phyloP scores from a whole-genome alignment of 306 rosid species.

The Alnus rubra region DNA sequence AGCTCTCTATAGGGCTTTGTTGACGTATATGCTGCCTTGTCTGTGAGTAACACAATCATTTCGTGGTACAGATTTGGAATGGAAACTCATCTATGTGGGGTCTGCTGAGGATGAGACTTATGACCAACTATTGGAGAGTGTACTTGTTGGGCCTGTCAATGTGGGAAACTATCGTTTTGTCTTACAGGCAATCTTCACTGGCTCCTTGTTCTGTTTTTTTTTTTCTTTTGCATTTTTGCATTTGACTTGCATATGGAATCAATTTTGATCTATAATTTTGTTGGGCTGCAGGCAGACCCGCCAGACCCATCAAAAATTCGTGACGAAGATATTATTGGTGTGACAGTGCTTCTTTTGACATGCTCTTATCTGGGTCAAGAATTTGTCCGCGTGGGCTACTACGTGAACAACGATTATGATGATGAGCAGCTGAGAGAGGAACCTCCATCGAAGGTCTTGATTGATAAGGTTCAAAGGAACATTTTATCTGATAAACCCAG shows the following conservation, averaged over 20 bases:
- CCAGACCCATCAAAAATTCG: slow-evolving; percentile 92
- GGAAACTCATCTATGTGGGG: slow-evolving; percentile 94
- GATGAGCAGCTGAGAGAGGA: slow-evolving; percentile 94
- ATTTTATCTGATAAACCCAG: slow-evolving; percentile 92
- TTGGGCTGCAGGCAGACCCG: slow-evolving; percentile 72
- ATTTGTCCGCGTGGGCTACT: slow-evolving; percentile 85
- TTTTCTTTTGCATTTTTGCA: neutral
- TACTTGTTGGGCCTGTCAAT: slow-evolving; percentile 91
- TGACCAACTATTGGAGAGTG: slow-evolving; percentile 88
- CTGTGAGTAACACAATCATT: slow-evolving; percentile 8
- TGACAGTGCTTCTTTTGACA: slow-evolving; percentile 74
- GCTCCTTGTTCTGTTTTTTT: neutral
- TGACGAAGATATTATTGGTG: slow-evolving; percentile 91
- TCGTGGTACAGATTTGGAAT: slow-evolving; percentile 65
- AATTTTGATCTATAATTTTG: neutral
- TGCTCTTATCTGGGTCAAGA: slow-evolving; percentile 92
- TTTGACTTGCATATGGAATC: slow-evolving; percentile 14
- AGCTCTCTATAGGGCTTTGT: neutral
- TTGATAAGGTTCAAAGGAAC: slow-evolving; percentile 81
- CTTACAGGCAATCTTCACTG: slow-evolving; percentile 57
- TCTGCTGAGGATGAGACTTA: slow-evolving; percentile 94
- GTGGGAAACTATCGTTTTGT: slow-evolving; percentile 91
- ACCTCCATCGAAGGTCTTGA: slow-evolving; percentile 74
- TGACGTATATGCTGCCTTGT: neutral
- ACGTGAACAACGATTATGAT: slow-evolving; percentile 90